Evolutionary conservation across 352 stramenopile genomes (phyloP).

Genomic region (Globisporangium okanoganense): DNA sequence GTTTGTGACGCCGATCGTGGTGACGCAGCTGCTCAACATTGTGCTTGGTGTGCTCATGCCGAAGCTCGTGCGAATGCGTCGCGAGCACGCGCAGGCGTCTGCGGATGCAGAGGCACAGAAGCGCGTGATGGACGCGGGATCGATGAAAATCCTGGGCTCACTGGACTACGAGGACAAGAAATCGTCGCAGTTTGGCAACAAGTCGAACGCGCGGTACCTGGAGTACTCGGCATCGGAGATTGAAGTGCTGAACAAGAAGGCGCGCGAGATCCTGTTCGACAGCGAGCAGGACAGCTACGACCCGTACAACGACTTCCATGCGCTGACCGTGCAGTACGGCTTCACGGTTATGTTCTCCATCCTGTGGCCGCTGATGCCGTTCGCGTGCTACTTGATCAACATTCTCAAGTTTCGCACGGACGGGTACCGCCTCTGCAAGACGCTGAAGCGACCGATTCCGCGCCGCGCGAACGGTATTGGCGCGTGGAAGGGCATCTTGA

Average conservation of each 20-base stretch:
- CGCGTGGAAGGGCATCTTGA: slow-evolving; percentile 59
- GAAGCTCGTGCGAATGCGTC: slow-evolving; percentile 62
- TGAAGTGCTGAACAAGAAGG: slow-evolving; percentile 63
- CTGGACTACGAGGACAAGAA: slow-evolving; percentile 77
- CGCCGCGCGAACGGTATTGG: slow-evolving; percentile 72
- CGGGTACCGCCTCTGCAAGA: slow-evolving; percentile 64
- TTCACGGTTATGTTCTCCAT: slow-evolving; percentile 85
- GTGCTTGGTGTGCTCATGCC: slow-evolving; percentile 58
- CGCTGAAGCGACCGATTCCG: slow-evolving; percentile 66
- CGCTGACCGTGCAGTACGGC: slow-evolving; percentile 62
- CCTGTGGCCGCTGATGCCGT: slow-evolving; percentile 71
- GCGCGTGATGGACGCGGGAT: slow-evolving; percentile 59
- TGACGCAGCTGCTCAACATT: slow-evolving; percentile 83
- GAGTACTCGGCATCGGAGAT: slow-evolving; percentile 59
- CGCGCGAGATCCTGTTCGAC: slow-evolving; percentile 67
- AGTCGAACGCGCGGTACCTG: slow-evolving; percentile 58
- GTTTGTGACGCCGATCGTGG: slow-evolving; percentile 85
- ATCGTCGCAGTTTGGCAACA: slow-evolving; percentile 69
- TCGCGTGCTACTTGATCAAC: slow-evolving; percentile 73
- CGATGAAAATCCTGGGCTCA: slow-evolving; percentile 79
- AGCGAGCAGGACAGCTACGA: slow-evolving; percentile 72
- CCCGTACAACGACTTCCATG: slow-evolving; percentile 75
- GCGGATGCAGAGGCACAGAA: slow-evolving; percentile 67
- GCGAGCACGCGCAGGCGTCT: slow-evolving; percentile 48
- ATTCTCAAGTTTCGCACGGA: slow-evolving; percentile 62